Evolutionary conservation across 2,329 filamentous ascomycete species (phyloP), one percentile per base, ranked within the genome.

Genomic region (Penicillium sclerotiorum): DNA sequence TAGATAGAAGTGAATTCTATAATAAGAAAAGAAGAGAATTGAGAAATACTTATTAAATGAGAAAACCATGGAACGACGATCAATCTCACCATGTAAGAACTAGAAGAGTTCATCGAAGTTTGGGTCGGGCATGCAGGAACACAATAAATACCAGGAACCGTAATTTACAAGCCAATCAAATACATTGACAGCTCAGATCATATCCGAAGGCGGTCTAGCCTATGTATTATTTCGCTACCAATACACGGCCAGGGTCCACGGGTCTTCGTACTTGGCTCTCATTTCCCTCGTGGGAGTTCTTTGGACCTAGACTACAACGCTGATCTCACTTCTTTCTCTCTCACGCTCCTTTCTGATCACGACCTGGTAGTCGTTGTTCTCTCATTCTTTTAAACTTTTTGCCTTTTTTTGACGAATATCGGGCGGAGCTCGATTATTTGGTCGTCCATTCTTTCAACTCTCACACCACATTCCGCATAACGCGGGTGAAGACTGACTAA

Each of bases 321-420:
- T 45, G 32, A 27, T 21, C 12, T 42, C 15, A 20, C 27, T 9
- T 23, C 22, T 47, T 18, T 37, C 28, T 23, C 30, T 36, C 28
- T 30, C 25, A 23, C 27, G 41, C 47, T 36, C 38, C 51, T 46
- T n/a, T 42, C 47, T 30, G 38, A 23, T 46, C 49, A 52, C 56
- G 58, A 36, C 58, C 59, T 62, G 59, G 59, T 47, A 55, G 59
- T 61, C 59, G 59, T 55, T 53, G 55, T 62, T 51, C 58, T 20
- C 51, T 62, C 59, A 40, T 62, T 61, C 48, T 30, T 32, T 41
- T 28, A n/a, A n/a, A n/a, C 27, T 40, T 27, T 35, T 40, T 57
- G 30, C 11, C 20, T 32, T 37, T 9, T 30, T n/a, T 41, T 17
- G 53, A 54, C 53, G 59, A 50, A 56, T 46, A 39, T 47, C 57